Base-by-base conservation (phyloP, 2,329 filamentous ascomycete genomes). In the Hypoxylon sp. region DNA sequence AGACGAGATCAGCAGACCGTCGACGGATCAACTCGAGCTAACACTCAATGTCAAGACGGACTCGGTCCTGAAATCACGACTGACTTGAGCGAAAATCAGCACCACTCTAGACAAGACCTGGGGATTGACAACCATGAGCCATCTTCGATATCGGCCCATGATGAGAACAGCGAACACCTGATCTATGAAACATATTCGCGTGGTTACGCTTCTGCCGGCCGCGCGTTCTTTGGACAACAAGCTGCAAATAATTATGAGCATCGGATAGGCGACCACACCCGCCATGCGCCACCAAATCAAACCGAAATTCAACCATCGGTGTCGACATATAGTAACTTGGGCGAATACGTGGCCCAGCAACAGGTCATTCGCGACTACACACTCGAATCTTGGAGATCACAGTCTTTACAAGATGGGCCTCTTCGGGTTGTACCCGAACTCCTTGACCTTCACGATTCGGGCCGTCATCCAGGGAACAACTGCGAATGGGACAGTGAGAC, bases 361-460 rank as follows among this genome's bases (percentile, higher is more conserved):
- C 43, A 49, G 2, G 14, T 41, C 17, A 19, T 43, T 17, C 5
- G 11, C 5, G 60, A 57, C 30, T 32, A 59, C 34, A n/a, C 63
- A 5, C 36, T 67, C 6, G 41, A 61, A 28, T 1, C 3, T 10
- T 69, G 67, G 67, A 25, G 2, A n/a, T 28, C 56, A 6, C 36
- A 67, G 41, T 38, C 59, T 21, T n/a, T 41, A 17, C 13, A 38
- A 3, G 63, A 67, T 6, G 67, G 48, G 1, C 56, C 63, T 41
- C 38, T 67, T 21, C 46, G 14, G 14, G 2, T 67, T 14, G 30
- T 67, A 28, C 63, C 63, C 19, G 55, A 58, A 6, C 36, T 63
- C 9, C 17, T 6, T 7, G 10, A 19, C 25, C 36, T 25, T 13
- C 10, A 1, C 7, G 14, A 32, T 50, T 43, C 34, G 14, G 5